Base-by-base conservation (phyloP, 1,284 basidiomycete genomes). In the Trichosporon coremiiforme region DNA sequence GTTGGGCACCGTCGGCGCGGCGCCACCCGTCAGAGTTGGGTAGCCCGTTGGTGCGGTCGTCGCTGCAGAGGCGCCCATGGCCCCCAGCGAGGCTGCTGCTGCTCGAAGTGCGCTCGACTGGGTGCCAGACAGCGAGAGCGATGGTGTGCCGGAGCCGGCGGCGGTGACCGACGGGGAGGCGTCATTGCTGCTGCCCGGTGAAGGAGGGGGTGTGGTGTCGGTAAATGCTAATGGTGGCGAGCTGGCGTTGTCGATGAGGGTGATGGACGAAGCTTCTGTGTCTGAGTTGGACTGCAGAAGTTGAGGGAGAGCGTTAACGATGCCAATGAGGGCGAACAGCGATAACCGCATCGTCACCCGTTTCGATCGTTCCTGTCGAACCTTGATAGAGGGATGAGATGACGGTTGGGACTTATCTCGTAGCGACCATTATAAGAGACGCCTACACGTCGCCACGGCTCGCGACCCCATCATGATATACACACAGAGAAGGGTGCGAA, bases 11-110 rank as follows among this genome's bases (percentile, higher is more conserved):
- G 45, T 66, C 0, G 65, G 65, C 33, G 45, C 50, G 17, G 50
- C 65, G 33, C 47, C 65, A 9, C n/a, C 7, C 2, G 65, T n/a
- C n/a, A 66, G 50, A n/a, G 65, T 66, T 10, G 65, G 65, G 33
- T 36, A 66, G 17, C 47, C 50, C n/a, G 64, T 50, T 9, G 64
- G 25, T 25, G 29, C 45, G 9, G 41, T 5, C 2, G 64, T 65
- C 13, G 25, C 22, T 4, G 10, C 12, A 10, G 65, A 20, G 5
- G 29, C 29, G 2, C 57, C 57, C 17, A 29, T 4, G 3, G 35
- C 35, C 12, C 63, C 63, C 4, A 64, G n/a, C 4, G 63, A 64
- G n/a, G 63, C 22, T 9, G 63, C 63, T 15, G 63, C 63, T 13
- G 63, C 63, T 7, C 35, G 9, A 2, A 64, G 20, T 4, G 35